Evolutionary conservation across 2,329 filamentous ascomycete genomes (phyloP).

Genomic region (Colletotrichum sp.): DNA sequence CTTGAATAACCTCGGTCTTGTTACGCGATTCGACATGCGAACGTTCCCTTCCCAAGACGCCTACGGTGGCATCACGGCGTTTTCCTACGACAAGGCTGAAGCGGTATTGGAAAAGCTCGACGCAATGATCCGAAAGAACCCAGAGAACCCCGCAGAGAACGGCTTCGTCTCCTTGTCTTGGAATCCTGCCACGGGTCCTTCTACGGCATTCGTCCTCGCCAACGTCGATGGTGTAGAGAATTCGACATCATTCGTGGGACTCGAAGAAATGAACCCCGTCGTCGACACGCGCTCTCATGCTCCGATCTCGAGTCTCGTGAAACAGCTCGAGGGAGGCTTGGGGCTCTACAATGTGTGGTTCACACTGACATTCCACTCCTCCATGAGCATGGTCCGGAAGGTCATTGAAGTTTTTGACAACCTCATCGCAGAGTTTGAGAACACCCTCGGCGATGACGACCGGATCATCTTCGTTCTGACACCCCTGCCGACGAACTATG

Average conservation of each 20-base stretch:
- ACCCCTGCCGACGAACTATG: conserved; percentile 11
- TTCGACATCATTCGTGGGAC: neutral
- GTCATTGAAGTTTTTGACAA: neutral
- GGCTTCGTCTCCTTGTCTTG: neutral
- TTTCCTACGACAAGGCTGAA: neutral
- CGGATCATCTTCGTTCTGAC: neutral
- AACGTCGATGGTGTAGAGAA: neutral
- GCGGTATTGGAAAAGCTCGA: neutral
- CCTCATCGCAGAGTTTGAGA: neutral
- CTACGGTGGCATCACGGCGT: neutral
- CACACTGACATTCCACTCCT: neutral
- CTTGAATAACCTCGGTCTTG: conserved; percentile 47
- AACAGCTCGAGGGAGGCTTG: neutral
- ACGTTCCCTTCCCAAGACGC: conserved; percentile 23
- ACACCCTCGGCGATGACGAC: neutral
- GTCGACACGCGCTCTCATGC: neutral
- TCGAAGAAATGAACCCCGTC: neutral
- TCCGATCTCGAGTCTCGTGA: neutral
- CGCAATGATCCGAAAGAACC: neutral
- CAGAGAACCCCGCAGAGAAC: neutral
- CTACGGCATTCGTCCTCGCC: neutral
- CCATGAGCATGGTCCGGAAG: neutral
- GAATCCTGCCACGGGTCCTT: neutral
- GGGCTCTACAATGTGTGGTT: conserved; percentile 3
- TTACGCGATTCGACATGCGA: conserved; percentile 34